A percentile compares a stretch with the other conserved stretches of the same genome.
phyloP scores from a whole-genome alignment of 2,329 filamentous ascomycete genomes.

The Nemania sp. region DNA sequence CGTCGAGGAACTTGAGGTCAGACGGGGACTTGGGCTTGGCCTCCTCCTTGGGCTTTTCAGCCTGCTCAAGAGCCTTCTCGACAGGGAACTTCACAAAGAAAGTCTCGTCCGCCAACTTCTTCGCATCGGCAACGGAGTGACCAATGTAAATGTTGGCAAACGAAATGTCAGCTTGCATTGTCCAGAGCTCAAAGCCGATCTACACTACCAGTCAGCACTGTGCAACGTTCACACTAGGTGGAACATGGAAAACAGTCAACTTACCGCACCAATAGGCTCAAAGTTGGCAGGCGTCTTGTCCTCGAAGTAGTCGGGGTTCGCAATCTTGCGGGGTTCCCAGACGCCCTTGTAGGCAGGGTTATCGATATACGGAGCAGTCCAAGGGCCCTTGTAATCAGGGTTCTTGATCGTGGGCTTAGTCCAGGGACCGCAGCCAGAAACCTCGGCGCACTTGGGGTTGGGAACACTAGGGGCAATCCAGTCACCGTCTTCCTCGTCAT shows the following conservation, averaged over 20 bases:
- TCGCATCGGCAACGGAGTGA: slow-evolving; percentile 91
- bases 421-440: slow-evolving; percentile 93
- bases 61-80: slow-evolving; percentile 80
- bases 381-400: slow-evolving; percentile 98
- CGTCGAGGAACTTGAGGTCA: slow-evolving; percentile 86
- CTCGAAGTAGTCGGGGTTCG: slow-evolving; percentile 95
- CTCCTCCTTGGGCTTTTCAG: slow-evolving; percentile 75
- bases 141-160: slow-evolving; percentile 99
- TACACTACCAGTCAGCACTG: slow-evolving; percentile 43
- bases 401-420: slow-evolving; percentile 90
- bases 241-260: slow-evolving; percentile 49
- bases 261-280: slow-evolving; percentile 95
- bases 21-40: slow-evolving; percentile 69
- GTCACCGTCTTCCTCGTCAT: slow-evolving; percentile 99
- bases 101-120: slow-evolving; percentile 85
- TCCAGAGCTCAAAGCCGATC: slow-evolving; percentile 99
- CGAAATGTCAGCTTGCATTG: slow-evolving; percentile 98
- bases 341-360: slow-evolving; percentile 98
- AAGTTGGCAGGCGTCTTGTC: slow-evolving; percentile 97
- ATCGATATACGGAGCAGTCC: slow-evolving; percentile 88
- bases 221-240: background rate
- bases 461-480: slow-evolving; percentile 88
- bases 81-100: slow-evolving; percentile 86
- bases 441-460: slow-evolving; percentile 95
- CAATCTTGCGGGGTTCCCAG: slow-evolving; percentile 94